These are phyloP conservation scores for Prunus salicina DNA, from an alignment of 306 rosid species.

Conservation along the genomic window DNA sequence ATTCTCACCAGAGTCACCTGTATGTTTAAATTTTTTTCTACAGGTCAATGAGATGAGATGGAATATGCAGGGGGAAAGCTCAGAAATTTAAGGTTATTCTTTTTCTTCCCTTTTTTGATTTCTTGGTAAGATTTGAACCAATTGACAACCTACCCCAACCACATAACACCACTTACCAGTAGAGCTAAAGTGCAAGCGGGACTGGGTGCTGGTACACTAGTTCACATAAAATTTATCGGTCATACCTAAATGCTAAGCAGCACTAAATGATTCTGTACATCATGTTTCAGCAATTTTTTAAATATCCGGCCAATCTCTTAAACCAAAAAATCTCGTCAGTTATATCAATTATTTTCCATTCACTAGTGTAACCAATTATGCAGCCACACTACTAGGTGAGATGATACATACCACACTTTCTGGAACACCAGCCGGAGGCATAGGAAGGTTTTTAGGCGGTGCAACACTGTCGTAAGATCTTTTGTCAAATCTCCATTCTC, in stretches of 20 bases:
- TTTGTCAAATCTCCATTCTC: conserved; percentile 99
- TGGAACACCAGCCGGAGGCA: conserved; percentile 92
- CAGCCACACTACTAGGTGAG: not conserved
- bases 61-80: not conserved
- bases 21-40: not conserved
- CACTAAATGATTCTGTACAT: not conserved
- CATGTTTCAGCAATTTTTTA: not conserved
- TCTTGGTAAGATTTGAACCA: not conserved
- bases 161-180: not conserved
- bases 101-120: too few relatives aligned
- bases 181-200: not conserved
- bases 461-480: conserved; percentile 50
- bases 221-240: not conserved
- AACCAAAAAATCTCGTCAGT: not conserved
- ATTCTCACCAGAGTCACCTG: conserved; percentile 91
- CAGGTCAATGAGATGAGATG: not conserved
- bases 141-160: not conserved
- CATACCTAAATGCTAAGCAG: not conserved
- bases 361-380: not conserved
- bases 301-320: not conserved
- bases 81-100: not conserved
- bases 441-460: conserved; percentile 76
- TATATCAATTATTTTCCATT: not conserved
- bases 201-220: not conserved
- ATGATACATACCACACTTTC: conserved; percentile 85